Evolutionary conservation across 257 asterid species (phyloP).

Genomic region (Nicotiana otophora): DNA sequence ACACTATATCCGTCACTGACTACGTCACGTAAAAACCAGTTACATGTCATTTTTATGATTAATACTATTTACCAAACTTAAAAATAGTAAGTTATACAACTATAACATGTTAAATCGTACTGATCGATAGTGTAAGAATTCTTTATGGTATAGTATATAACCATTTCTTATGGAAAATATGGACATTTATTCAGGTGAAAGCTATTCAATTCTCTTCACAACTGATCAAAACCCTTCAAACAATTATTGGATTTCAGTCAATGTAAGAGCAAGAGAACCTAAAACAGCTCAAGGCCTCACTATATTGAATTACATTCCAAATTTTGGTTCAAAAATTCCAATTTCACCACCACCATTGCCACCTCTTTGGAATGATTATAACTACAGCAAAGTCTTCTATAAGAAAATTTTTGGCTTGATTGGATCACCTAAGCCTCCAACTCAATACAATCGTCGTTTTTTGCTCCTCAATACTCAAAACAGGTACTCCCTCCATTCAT

Average conservation of each 20-base stretch:
- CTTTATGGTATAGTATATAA: no score
- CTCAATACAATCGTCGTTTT: constrained; percentile 28
- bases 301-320: constrained; percentile 53
- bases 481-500: neutral
- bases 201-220: constrained; percentile 61
- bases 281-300: constrained; percentile 66
- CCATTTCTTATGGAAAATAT: constrained; percentile 25
- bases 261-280: constrained; percentile 69
- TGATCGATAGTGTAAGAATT: no score
- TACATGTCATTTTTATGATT: no score
- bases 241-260: constrained; percentile 57
- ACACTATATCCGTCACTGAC: no score
- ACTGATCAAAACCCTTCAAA: constrained; percentile 49
- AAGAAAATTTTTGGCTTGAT: constrained; percentile 29
- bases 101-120: no score
- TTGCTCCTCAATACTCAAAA: constrained; percentile 63
- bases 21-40: no score
- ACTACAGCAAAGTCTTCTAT: constrained; percentile 48
- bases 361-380: constrained; percentile 66
- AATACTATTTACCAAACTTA: no score
- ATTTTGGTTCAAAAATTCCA: constrained; percentile 35
- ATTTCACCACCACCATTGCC: constrained; percentile 41
- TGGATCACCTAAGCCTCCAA: constrained; percentile 49
- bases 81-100: no score
- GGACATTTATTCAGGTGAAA: constrained; percentile 81